Evolutionary conservation across 2,329 filamentous ascomycete species (phyloP), one percentile per base, ranked within the genome.

Genomic region (Neobulgaria alba): DNA sequence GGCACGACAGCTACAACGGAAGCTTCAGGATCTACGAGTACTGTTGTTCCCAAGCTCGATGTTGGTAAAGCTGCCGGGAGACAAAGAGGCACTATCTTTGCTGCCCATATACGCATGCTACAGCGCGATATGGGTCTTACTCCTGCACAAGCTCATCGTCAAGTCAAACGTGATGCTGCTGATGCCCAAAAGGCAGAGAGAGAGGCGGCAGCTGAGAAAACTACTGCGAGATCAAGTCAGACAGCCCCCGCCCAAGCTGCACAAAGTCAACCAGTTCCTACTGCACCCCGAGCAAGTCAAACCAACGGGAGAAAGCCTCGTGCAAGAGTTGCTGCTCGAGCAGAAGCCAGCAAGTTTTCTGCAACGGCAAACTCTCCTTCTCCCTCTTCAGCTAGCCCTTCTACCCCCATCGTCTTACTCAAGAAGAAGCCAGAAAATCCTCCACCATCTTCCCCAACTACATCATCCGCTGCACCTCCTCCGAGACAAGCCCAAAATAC

Each of bases 51-150:
- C 2, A 80, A 77, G 60, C 76, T 68, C 42, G 72, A 75, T 19
- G 67, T 73, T 31, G 71, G 72, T 4, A 74, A 49, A 43, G 52
- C 57, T 32, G 50, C 55, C 19, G 46, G 42, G 19, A 51, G 60
- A 29, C 61, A 63, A 38, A 53, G 61, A 45, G 54, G 58, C 12
- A 53, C 54, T 32, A 56, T 71, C n/a, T 79, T 81, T 38, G 69
- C 76, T 20, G 74, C 76, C 7, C 77, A 79, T 9, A 77, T 78
- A 9, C 71, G 77, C 12, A 76, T 83, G 39, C 54, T 84, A 14
- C 77, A 82, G 57, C 72, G 79, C 23, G 79, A 84, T 47, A 66
- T 82, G 14, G 78, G 78, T 15, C 67, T 83, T 1, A 79, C 73
- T 43, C 74, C 76, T 9, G 75, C 75, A 29, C 76, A 73, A 51